Evolutionary conservation across 169 alveolate genomes (phyloP).

Genomic region (Nephromyces sp.): DNA sequence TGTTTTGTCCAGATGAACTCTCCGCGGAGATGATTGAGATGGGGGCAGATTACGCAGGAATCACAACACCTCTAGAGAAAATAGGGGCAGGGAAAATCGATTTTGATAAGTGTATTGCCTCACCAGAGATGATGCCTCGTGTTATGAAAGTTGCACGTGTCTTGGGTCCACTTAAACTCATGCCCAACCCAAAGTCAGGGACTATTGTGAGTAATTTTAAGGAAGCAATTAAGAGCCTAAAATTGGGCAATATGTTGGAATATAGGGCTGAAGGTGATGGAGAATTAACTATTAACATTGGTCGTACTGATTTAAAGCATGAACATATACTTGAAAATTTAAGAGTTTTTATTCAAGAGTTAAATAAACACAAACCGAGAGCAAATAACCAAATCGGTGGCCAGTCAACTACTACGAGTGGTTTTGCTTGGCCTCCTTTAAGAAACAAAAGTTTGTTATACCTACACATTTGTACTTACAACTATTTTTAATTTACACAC

Average conservation of each 20-base stretch:
- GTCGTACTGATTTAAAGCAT: background rate
- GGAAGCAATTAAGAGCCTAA: slow-evolving; percentile 32
- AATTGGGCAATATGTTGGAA: slow-evolving; percentile 40
- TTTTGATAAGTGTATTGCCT: slow-evolving; percentile 71
- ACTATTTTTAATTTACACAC: background rate
- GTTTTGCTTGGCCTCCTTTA: background rate
- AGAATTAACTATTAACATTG: slow-evolving; percentile 10
- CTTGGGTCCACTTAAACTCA: slow-evolving; percentile 81
- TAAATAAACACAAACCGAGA: background rate
- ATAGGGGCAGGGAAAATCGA: slow-evolving; percentile 45
- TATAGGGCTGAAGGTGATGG: slow-evolving; percentile 50
- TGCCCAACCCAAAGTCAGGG: slow-evolving; percentile 83
- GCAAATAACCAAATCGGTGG: no score
- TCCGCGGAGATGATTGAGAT: background rate
- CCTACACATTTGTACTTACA: background rate
- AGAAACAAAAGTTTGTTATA: background rate
- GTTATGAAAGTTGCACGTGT: slow-evolving; percentile 72
- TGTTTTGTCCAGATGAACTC: background rate
- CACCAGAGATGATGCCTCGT: slow-evolving; percentile 62
- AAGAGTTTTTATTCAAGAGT: slow-evolving; percentile 21
- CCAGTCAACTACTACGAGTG: no score
- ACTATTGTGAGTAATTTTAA: slow-evolving; percentile 21
- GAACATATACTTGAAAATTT: slow-evolving; percentile 25
- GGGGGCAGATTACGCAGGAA: background rate
- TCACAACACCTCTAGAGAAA: background rate